These are phyloP conservation scores for Dendrobium catenatum DNA, from an alignment of 106 monocot species.

Conservation along the genomic window DNA sequence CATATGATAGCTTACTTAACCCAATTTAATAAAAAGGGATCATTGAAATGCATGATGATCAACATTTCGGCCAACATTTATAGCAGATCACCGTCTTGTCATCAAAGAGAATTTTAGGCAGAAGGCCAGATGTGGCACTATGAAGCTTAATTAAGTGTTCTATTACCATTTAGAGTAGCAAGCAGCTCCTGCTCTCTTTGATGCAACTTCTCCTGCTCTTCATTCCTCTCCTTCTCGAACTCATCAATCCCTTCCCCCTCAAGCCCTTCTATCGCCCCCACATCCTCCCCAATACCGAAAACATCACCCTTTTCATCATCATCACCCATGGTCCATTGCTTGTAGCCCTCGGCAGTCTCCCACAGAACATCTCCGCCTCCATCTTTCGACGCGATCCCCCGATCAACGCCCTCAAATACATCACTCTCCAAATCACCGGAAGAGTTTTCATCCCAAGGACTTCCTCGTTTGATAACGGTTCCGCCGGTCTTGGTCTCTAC, in stretches of 20 bases:
- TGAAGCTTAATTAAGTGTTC: neutral
- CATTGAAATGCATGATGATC: neutral
- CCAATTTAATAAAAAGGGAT: neutral
- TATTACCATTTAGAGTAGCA: conserved; percentile 39
- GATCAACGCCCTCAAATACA: conserved; percentile 34
- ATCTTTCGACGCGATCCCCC: conserved; percentile 14
- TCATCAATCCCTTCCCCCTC: conserved; percentile 16
- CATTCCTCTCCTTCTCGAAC: conserved; percentile 13
- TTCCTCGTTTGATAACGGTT: neutral
- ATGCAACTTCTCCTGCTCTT: conserved; percentile 25
- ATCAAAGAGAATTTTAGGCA: neutral
- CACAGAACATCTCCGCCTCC: conserved; percentile 18
- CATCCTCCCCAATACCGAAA: conserved; percentile 19
- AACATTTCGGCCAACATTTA: neutral
- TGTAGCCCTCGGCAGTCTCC: conserved; percentile 37
- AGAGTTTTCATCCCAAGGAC: conserved; percentile 8
- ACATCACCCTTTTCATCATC: conserved; percentile 29
- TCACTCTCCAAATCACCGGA: conserved; percentile 11
- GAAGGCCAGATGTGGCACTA: neutral
- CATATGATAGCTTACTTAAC: neutral
- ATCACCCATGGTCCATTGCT: conserved; percentile 47
- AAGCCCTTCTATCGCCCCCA: conserved; percentile 30
- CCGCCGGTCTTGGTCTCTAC: neutral
- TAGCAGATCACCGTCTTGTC: neutral
- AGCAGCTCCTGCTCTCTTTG: conserved; percentile 39